Percentiles rank a stretch among this genome's conserved stretches.
Evolutionary conservation across 2,329 filamentous ascomycete species (phyloP).

Genomic region (Monilinia vaccinii-corymbosi): DNA sequence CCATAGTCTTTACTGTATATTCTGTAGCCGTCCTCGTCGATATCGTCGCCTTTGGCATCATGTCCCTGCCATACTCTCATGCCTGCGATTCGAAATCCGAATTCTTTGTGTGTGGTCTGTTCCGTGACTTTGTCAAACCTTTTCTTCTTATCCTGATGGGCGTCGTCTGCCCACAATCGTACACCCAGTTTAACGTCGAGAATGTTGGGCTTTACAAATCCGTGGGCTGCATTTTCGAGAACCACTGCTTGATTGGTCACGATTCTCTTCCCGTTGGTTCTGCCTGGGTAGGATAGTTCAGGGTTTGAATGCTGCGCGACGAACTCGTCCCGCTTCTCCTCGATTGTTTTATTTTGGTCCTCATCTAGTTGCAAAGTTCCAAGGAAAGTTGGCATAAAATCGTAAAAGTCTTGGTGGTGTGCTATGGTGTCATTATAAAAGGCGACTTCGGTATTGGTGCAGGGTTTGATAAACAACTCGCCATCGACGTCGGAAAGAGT

Average conservation of each 20-base stretch:
- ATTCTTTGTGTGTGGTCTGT: slow-evolving; percentile 49
- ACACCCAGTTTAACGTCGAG: slow-evolving; percentile 87
- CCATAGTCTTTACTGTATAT: slow-evolving; percentile 58
- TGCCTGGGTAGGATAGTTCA: slow-evolving; percentile 19
- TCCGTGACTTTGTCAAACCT: slow-evolving; percentile 51
- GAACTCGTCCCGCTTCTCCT: slow-evolving; percentile 38
- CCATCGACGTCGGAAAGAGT: slow-evolving; percentile 79
- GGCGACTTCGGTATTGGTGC: slow-evolving; percentile 71
- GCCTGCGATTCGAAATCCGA: slow-evolving; percentile 55
- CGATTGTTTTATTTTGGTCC: slow-evolving; percentile 39
- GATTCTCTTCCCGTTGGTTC: slow-evolving; percentile 38
- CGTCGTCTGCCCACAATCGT: slow-evolving; percentile 74
- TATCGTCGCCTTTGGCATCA: slow-evolving; percentile 42
- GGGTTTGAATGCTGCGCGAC: slow-evolving; percentile 24
- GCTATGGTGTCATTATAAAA: slow-evolving; percentile 70
- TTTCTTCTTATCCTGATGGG: slow-evolving; percentile 47
- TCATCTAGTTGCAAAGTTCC: slow-evolving; percentile 67
- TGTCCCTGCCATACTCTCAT: slow-evolving; percentile 55
- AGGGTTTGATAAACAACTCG: slow-evolving; percentile 88
- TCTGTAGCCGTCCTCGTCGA: slow-evolving; percentile 44
- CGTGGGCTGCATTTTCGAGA: slow-evolving; percentile 72
- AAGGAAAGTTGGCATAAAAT: slow-evolving; percentile 77
- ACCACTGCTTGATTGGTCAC: slow-evolving; percentile 73
- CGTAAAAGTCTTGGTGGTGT: slow-evolving; percentile 62
- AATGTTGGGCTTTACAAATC: slow-evolving; percentile 79